Base-by-base conservation (phyloP, 2,329 filamentous ascomycete genomes). In the Reticulascus tulasneorum region DNA sequence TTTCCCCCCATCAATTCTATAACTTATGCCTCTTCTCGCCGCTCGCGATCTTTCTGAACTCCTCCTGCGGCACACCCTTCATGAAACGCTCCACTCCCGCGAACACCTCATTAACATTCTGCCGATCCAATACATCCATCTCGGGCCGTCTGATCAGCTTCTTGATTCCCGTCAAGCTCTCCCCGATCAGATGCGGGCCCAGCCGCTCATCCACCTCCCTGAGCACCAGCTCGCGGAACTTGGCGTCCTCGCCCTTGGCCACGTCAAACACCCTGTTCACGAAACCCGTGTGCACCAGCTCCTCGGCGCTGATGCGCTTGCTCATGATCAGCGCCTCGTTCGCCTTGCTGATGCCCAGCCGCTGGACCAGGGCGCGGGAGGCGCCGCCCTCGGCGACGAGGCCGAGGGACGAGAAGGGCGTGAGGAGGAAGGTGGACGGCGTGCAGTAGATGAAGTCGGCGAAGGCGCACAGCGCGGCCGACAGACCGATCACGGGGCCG, bases 1-100 rank as follows among this genome's bases (percentile, higher is more conserved):
- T 15, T 28, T 21, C 18, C 5, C 15, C 2, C n/a, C n/a, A n/a
- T 9, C 25, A 28, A 6, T 7, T 39, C 46, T 69, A 95, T 59
- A 97, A 66, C 69, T 97, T 97, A 66, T 98, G 93, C 58, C 82
- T 87, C 78, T 96, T 97, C 73, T 93, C 79, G 10, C 91, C 89
- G 44, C 72, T 79, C 2, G 88, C 88, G 56, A 97, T 67, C 71
- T 86, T 90, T 53, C 73, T 67, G 57, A 97, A 97, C 69, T 97
- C 87, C 59, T 84, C 75, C 69, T 96, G 89, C 15, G 93, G 93
- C 27, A 89, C 71, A 0, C 89, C 89, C 42, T 66, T 76, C 48
- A 86, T 59, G 54, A 97, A 96, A 40, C 89, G 70, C 44, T 90
- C 82, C 54, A 97, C 58, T 0, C 90, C 91, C 4, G 77, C 83